phyloP scores from a whole-genome alignment of 73 alveolate species.

The Uronychia binucleata region DNA sequence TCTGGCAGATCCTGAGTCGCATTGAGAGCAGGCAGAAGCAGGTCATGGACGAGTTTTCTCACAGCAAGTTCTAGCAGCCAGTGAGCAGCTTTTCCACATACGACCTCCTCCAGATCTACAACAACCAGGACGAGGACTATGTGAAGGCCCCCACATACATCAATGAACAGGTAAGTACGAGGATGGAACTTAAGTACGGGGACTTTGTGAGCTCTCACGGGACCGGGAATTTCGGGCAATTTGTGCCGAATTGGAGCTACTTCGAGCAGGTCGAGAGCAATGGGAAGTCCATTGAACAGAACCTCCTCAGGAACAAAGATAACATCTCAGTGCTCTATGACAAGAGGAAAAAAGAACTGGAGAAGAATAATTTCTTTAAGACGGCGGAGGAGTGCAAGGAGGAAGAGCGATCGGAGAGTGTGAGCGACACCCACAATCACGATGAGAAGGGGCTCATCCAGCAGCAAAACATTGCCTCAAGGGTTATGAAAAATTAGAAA shows the following conservation, averaged over 20 bases:
- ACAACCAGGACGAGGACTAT: neutral
- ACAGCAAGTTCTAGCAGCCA: neutral
- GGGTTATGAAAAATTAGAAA: neutral
- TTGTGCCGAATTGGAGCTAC: neutral
- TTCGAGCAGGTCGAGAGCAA: neutral
- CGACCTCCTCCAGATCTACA: constrained; percentile 2
- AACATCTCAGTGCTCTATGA: neutral
- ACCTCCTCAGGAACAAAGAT: neutral
- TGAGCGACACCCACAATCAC: neutral
- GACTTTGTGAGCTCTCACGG: neutral
- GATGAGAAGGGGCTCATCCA: neutral
- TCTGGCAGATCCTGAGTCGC: neutral
- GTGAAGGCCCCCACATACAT: neutral
- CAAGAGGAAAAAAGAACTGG: neutral
- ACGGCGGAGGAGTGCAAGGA: neutral
- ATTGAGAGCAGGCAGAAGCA: constrained; percentile 2
- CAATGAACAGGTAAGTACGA: neutral
- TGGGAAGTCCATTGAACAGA: neutral
- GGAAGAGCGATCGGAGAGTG: neutral
- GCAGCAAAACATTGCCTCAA: neutral
- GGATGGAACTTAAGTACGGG: neutral
- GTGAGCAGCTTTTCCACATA: constrained; percentile 8
- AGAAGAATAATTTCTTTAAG: neutral
- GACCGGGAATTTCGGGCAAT: neutral
- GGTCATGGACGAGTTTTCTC: constrained; percentile 12